Percentiles rank a stretch among this genome's conserved stretches.
These are phyloP conservation scores for Fusarium sublunatum DNA, from an alignment of 2,329 filamentous ascomycete species.

Conservation along the genomic window DNA sequence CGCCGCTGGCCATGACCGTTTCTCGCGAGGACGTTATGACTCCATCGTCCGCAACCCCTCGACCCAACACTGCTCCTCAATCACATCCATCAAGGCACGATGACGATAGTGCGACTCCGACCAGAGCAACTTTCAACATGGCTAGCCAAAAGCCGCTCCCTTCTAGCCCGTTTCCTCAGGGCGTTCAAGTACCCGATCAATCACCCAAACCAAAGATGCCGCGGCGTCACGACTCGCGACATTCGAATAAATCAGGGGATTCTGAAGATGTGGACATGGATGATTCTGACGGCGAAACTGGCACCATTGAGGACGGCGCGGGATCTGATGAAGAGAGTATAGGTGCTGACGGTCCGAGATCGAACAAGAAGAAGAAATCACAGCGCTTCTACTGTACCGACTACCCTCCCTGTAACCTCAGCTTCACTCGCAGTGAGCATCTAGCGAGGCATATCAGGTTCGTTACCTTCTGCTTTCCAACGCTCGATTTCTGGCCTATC, in stretches of 20 bases:
- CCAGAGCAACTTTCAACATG: constrained; percentile 65
- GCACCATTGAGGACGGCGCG: constrained; percentile 60
- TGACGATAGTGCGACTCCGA: constrained; percentile 70
- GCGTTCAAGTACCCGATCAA: constrained; percentile 59
- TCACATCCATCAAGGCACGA: constrained; percentile 42
- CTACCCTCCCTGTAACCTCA: constrained; percentile 91
- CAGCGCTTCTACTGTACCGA: constrained; percentile 97
- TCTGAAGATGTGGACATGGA: constrained; percentile 82
- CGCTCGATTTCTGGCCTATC: not conserved
- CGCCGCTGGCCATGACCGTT: constrained; percentile 50
- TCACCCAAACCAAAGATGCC: constrained; percentile 55
- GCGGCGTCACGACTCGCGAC: constrained; percentile 65
- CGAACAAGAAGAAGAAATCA: constrained; percentile 94
- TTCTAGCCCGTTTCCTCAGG: constrained; percentile 63
- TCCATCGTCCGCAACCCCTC: constrained; percentile 52
- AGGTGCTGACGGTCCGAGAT: constrained; percentile 72
- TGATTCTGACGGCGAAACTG: constrained; percentile 74
- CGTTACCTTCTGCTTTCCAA: constrained; percentile 1
- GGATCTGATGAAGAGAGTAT: constrained; percentile 74
- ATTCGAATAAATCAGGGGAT: constrained; percentile 68
- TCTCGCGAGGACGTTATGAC: constrained; percentile 53
- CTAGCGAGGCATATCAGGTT: constrained; percentile 93
- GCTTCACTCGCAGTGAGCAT: constrained; percentile 96
- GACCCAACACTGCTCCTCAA: constrained; percentile 52
- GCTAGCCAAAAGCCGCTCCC: constrained; percentile 66